Conservation (phyloP, 768 basidiomycete species). For the Boletus rubescentipes region DNA sequence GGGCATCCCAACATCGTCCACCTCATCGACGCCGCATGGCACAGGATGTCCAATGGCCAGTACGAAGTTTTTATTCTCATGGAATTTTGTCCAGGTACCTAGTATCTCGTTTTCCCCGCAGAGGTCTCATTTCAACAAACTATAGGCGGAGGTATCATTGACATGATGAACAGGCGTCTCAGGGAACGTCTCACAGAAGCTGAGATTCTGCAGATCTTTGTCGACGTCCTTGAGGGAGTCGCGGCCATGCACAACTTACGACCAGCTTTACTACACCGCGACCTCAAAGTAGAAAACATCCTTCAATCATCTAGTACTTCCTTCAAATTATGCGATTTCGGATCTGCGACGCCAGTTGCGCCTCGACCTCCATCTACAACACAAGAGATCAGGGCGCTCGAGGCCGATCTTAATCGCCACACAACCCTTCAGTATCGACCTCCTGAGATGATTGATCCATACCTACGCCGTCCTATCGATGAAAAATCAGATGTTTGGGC, state of each 20-base stretch:
- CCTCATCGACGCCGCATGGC: conserved; percentile 93
- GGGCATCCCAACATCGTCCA: conserved; percentile 95
- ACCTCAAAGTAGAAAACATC: conserved; percentile 99
- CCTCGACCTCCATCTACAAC: conserved; percentile 69
- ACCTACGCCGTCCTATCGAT: conserved; percentile 78
- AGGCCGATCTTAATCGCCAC: conserved; percentile 89
- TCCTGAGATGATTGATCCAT: conserved; percentile 98
- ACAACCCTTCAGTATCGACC: conserved; percentile 97
- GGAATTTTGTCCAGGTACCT: conserved; percentile 90
- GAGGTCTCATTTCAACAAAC: conserved; percentile 10
- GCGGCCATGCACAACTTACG: conserved; percentile 94
- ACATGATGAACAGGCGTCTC: conserved; percentile 98
- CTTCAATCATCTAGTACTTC: conserved; percentile 80
- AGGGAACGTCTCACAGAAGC: conserved; percentile 92
- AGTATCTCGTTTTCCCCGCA: neutral
- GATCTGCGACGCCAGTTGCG: conserved; percentile 80
- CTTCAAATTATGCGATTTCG: conserved; percentile 98
- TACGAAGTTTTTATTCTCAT: conserved; percentile 98
- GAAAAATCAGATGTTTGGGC: conserved; percentile 99
- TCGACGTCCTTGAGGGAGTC: conserved; percentile 95
- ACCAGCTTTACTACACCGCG: conserved; percentile 90
- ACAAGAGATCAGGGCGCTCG: conserved; percentile 83
- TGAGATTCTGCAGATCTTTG: conserved; percentile 97
- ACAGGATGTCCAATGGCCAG: conserved; percentile 75
- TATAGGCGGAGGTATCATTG: conserved; percentile 94